Evolutionary conservation across 371 early-diverging fungal species (phyloP).

Genomic region (Mortierella sp.): DNA sequence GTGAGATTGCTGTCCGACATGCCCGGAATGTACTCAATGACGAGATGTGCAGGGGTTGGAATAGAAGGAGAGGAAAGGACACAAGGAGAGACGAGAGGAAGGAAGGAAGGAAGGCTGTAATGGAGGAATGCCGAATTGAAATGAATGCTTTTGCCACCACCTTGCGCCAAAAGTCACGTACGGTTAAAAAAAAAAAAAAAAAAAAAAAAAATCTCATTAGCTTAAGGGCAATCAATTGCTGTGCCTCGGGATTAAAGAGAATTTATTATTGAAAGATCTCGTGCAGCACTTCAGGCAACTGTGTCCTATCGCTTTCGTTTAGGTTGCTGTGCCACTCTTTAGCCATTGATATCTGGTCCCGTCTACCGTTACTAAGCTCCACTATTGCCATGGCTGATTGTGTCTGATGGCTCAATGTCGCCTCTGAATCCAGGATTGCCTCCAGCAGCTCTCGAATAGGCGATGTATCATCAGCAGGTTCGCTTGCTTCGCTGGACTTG

Average conservation of each 20-base stretch:
- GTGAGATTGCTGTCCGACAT: slow-evolving; percentile 30
- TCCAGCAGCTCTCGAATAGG: slow-evolving; percentile 26
- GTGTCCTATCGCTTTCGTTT: not conserved
- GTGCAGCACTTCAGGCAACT: slow-evolving; percentile 6
- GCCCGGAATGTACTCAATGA: not conserved
- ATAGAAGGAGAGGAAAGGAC: not conserved
- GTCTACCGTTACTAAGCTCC: slow-evolving; percentile 14
- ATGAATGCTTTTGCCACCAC: slow-evolving; percentile 3
- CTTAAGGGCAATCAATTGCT: not conserved
- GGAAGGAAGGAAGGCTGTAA: not conserved
- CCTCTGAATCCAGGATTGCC: slow-evolving; percentile 25
- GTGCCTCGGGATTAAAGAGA: not conserved
- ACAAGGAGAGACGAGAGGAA: not conserved
- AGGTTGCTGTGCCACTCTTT: slow-evolving; percentile 16
- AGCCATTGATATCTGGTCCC: slow-evolving; percentile 12
- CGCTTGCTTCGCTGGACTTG: not conserved
- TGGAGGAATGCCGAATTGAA: not conserved
- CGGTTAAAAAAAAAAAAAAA: no score
- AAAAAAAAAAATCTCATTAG: slow-evolving; percentile 3
- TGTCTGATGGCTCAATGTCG: slow-evolving; percentile 26
- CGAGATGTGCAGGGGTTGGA: not conserved
- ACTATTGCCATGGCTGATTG: slow-evolving; percentile 33
- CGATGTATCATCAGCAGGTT: not conserved
- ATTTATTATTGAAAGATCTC: slow-evolving; percentile 13
- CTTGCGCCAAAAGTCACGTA: not conserved